Base-by-base conservation (phyloP, 169 alveolate genomes). In the Nephromyces sp. region DNA sequence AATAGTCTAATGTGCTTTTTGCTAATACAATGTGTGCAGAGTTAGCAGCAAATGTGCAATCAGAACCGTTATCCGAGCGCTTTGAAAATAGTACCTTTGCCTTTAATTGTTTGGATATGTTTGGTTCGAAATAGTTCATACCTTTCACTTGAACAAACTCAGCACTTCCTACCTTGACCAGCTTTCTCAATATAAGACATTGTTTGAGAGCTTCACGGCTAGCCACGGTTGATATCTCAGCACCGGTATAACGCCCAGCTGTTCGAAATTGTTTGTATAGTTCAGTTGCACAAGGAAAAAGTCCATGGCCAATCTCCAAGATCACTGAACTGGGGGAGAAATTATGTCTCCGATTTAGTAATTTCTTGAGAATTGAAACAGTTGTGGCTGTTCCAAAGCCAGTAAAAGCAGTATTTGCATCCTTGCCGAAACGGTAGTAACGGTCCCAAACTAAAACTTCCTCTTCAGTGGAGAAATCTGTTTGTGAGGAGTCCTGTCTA, bases 281-380 rank as follows among this genome's bases (percentile, higher is more conserved):
- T 15, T n/a, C n/a, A n/a, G 25, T 43, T 15, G 57, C 57, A 43
- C 57, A 43, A 43, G 57, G 57, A 43, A 43, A 43, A 15, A 43
- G n/a, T 43, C 57, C 57, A 43, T 43, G 57, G 57, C 57, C 57
- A 43, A 43, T 43, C 57, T 43, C 57, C n/a, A 43, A 43, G n/a
- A 43, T 43, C 15, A 15, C 25, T 43, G 57, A 15, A 43, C n/a
- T n/a, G n/a, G 57, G n/a, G 57, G n/a, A 43, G n/a, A 43, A 15
- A 15, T 15, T 43, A 15, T n/a, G 57, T n/a, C 57, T 15, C n/a
- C 57, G 57, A 15, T n/a, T n/a, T 15, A 43, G 57, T 15, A 43
- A n/a, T 15, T 43, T 15, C 57, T n/a, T 15, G 25, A 43, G 15
- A 43, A 43, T 43, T 43, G 15, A n/a, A n/a, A 43, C 57, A n/a